Evolutionary conservation across 2,329 filamentous ascomycete species (phyloP), one percentile per base, ranked within the genome.

Genomic region (Microascus cirrosus): DNA sequence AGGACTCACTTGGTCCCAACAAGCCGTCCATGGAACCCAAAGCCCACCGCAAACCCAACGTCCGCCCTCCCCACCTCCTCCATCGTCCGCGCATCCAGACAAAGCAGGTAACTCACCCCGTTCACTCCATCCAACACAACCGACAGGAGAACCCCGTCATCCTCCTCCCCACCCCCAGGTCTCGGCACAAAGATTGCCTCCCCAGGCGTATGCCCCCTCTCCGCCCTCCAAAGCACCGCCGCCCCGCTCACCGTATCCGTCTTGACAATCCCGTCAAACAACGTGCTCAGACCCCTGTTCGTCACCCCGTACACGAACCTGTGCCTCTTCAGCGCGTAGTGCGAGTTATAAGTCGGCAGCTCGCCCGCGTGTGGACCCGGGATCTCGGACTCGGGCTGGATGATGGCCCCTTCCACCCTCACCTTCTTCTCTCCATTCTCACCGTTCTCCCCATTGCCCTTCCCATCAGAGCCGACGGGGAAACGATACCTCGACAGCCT

Each of bases 11-110:
- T n/a, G 4, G 34, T 28, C 58, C 20, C 42, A 1, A 69, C 61
- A 60, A 84, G 81, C 15, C 75, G 65, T 0, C 86, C 86, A 67
- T 89, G 86, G 61, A 90, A 86, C 0, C 84, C 84, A 60, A 88
- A 72, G 0, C 73, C 78, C 59, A 89, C 77, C 0, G 80, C 76
- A 63, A 82, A 82, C 1, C 77, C 75, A 24, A 83, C 77, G 62
- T 85, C 81, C 3, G 86, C 86, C 51, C 84, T 76, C 0, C 84
- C 86, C 53, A 83, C 45, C 72, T 90, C 86, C 60, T 68, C 70
- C 78, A 90, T 77, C 4, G 78, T 81, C 66, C 65, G 77, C 4
- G 85, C 85, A 65, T 86, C 77, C 35, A 90, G 67, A 59, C 83
- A 85, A 48, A 90, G 63, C 55, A 90, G 69, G 67, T 89, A 89